These are phyloP conservation scores for Plasmodium ovale DNA, from an alignment of 169 alveolate genomes.

Conservation along the genomic window DNA sequence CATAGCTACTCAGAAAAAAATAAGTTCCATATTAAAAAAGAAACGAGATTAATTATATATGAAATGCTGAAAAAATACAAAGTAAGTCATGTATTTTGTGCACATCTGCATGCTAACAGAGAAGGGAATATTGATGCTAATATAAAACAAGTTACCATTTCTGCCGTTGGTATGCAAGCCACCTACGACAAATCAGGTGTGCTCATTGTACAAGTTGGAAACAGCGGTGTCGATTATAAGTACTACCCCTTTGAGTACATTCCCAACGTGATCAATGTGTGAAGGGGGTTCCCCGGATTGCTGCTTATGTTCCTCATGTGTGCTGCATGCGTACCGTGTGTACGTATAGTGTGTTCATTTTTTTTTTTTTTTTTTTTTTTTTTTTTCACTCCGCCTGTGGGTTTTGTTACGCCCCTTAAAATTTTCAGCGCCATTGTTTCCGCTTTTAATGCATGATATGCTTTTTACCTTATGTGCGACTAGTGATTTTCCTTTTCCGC, in stretches of 20 bases:
- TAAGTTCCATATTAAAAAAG: constrained; percentile 35
- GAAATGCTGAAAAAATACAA: constrained; percentile 49
- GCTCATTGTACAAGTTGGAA: constrained; percentile 20
- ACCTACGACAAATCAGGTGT: constrained; percentile 23
- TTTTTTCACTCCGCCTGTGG: no score
- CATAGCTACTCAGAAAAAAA: constrained; percentile 21
- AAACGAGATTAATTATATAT: constrained; percentile 22
- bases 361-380: no score
- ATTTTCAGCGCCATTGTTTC: no score
- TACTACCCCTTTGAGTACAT: constrained; percentile 29
- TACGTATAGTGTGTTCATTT: no score
- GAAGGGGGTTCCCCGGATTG: no score
- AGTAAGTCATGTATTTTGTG: constrained; percentile 39
- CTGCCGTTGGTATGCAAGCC: constrained; percentile 41
- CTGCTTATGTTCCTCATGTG: no score
- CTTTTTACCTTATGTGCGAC: no score
- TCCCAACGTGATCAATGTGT: background rate
- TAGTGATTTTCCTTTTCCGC: no score
- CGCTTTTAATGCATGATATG: no score
- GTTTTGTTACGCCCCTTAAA: no score
- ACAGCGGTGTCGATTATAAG: constrained; percentile 26
- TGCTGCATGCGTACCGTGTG: no score
- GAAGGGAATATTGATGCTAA: constrained; percentile 16
- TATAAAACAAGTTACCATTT: constrained; percentile 42
- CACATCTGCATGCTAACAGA: constrained; percentile 51